Evolutionary conservation across 2,329 filamentous ascomycete species (phyloP), one percentile per base, ranked within the genome.

Genomic region (Podosphaera fusca): DNA sequence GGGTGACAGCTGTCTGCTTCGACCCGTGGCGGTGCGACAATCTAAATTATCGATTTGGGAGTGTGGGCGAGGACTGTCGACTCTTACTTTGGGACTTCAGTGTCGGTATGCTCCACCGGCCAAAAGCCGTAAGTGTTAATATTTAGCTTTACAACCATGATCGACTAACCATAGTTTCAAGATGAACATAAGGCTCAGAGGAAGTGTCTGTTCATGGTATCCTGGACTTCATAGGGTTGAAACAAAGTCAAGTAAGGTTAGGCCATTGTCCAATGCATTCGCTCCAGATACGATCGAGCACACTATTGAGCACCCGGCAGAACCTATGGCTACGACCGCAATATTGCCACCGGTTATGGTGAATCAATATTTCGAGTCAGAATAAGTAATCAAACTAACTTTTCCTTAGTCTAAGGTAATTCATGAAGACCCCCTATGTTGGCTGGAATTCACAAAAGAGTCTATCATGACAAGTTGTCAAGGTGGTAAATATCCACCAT

Each of bases 21-120:
- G 92, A 98, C 68, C 88, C 88, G 0, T 98, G 92, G 92, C 79
- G 89, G 61, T 98, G 92, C 66, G 92, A 98, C 66, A 87, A 94
- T 67, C 81, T 85, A 63, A 96, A 87, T 64, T 98, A 98, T 70
- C 80, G 92, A 1, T 95, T 98, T 65, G 92, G 92, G 35, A 95
- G 87, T 64, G 90, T 98, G 0, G 92, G 90, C 12, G 90, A 96
- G 67, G 92, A 98, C 68, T 87, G 89, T 64, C 78, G 88, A 58
- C 73, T 98, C 21, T 79, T 95, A 59, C 73, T 98, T 10, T 98
- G 92, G 92, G 92, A 98, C 72, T 98, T 98, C 68, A 95, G 84
- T 62, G 87, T 95, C 47, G 88, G 88, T 63, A 96, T 96, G 90
- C 75, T 98, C 64, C 86, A 94, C 69, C 79, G 89, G 59, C 90